A percentile compares a stretch with the other conserved stretches of the same genome.
phyloP scores from a whole-genome alignment of 768 basidiomycete genomes.

The Serendipita indica region DNA sequence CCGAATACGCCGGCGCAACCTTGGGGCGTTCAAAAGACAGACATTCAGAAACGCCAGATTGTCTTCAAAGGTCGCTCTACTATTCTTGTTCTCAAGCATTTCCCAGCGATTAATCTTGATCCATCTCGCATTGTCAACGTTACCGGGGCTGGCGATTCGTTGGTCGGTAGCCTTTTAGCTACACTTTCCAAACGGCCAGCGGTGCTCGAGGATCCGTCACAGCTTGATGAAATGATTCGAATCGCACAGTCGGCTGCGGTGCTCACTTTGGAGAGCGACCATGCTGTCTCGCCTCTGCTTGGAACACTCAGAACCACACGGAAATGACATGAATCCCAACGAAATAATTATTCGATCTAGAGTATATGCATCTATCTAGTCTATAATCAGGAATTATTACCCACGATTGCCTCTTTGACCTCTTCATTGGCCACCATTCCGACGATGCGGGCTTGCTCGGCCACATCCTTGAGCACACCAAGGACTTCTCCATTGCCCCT shows the following conservation, averaged over 20 bases:
- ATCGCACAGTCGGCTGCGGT: conserved; percentile 52
- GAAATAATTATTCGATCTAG: not conserved
- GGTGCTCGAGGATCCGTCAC: conserved; percentile 32
- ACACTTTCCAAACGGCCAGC: conserved; percentile 31
- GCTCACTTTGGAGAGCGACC: conserved; percentile 39
- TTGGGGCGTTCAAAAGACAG: not conserved
- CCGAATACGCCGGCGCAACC: not conserved
- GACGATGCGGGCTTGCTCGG: conserved; percentile 73
- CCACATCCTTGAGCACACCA: conserved; percentile 68
- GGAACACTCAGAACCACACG: no score
- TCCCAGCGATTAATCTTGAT: conserved; percentile 37
- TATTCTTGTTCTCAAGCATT: conserved; percentile 55
- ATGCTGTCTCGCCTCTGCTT: conserved; percentile 52
- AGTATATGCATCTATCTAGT: not conserved
- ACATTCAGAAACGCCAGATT: conserved; percentile 27
- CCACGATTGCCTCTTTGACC: conserved; percentile 41
- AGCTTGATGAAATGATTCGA: conserved; percentile 32
- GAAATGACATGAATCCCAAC: not conserved
- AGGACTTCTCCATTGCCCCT: conserved; percentile 75
- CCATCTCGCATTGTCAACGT: conserved; percentile 43
- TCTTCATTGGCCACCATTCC: conserved; percentile 68
- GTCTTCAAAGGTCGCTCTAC: conserved; percentile 36
- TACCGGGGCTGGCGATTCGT: conserved; percentile 85
- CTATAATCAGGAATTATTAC: not conserved
- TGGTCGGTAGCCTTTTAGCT: conserved; percentile 74